Conservation (phyloP, 163 green algal genomes). For the Volvox carteri region DNA sequence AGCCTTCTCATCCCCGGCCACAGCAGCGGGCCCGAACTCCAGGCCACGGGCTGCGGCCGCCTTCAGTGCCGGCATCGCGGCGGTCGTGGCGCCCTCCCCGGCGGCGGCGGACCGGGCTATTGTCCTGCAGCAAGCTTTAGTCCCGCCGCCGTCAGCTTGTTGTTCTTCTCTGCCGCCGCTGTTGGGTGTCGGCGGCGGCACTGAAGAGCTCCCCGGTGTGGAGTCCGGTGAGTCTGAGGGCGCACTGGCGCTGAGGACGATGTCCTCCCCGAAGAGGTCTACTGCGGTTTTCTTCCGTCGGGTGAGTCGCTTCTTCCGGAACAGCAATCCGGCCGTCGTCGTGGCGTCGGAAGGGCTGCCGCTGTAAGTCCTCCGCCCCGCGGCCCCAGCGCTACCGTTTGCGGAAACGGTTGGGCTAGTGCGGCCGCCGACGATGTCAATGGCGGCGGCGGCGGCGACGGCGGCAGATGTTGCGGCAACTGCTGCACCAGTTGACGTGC, state of each 20-base stretch:
- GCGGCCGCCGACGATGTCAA: neutral
- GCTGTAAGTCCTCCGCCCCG: neutral
- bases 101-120: neutral
- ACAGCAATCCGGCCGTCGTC: too few relatives aligned
- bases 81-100: neutral
- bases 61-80: neutral
- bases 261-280: constrained; percentile 39
- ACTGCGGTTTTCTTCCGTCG: neutral
- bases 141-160: neutral
- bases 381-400: neutral
- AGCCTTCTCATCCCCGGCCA: neutral
- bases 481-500: neutral
- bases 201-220: neutral
- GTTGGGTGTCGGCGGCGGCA: neutral
- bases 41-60: neutral
- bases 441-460: neutral
- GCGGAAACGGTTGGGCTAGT: neutral
- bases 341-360: neutral
- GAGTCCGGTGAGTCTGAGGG: constrained; percentile 24
- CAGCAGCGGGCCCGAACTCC: neutral
- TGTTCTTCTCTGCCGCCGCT: neutral
- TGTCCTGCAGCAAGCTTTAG: neutral
- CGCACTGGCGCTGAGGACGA: neutral
- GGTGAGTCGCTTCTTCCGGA: neutral
- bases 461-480: neutral